phyloP scores from a whole-genome alignment of 768 basidiomycete genomes.

The Scleroderma citrinum region DNA sequence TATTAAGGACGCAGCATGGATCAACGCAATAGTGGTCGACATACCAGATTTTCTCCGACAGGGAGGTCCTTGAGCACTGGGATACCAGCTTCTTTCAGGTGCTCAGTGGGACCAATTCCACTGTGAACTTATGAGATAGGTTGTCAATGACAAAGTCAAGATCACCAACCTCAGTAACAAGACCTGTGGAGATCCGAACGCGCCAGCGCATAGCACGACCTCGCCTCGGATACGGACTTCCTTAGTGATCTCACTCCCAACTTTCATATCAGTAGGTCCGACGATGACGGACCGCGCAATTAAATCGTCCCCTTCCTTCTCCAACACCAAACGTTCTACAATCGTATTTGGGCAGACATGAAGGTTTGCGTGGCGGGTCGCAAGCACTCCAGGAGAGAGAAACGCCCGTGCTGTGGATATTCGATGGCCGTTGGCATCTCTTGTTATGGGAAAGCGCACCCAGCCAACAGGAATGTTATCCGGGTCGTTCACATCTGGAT shows the following conservation, averaged over 20 bases:
- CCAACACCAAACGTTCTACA: background rate
- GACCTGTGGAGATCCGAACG: constrained; percentile 37
- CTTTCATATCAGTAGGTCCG: background rate
- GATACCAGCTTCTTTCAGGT: constrained; percentile 26
- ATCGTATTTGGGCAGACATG: constrained; percentile 9
- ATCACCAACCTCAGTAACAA: constrained; percentile 28
- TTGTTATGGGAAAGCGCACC: background rate
- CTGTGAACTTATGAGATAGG: constrained; percentile 5
- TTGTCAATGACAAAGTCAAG: background rate
- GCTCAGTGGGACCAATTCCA: constrained; percentile 40
- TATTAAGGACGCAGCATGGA: background rate
- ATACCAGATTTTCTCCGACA: constrained; percentile 29
- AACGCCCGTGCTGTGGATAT: constrained; percentile 11
- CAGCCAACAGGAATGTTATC: background rate
- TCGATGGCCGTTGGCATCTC: constrained; percentile 4
- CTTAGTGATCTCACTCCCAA: background rate
- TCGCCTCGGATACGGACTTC: constrained; percentile 11
- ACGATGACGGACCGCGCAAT: background rate
- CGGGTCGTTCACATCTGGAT: constrained; percentile 1
- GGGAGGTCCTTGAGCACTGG: constrained; percentile 25
- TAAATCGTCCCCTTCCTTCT: background rate
- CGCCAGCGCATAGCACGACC: constrained; percentile 32
- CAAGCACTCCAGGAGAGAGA: constrained; percentile 3
- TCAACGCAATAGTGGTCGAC: background rate
- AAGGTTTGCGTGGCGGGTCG: constrained; percentile 2